Evolutionary conservation across 768 basidiomycete species (phyloP), one percentile per base, ranked within the genome.

Genomic region (Trametes cingulata): DNA sequence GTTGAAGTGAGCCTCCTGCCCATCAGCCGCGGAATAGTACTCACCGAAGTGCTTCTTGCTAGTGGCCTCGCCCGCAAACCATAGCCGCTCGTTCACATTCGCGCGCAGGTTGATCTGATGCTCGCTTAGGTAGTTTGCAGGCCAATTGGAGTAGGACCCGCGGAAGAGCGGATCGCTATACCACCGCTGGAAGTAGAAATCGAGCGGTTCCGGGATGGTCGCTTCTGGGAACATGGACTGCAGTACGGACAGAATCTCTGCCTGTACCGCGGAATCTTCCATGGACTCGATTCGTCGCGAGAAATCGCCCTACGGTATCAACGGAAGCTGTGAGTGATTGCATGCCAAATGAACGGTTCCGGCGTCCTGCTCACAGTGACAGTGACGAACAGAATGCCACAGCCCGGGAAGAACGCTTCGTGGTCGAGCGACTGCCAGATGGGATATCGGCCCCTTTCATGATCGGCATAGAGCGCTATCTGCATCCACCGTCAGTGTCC

Each of bases 131-230:
- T 86, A 87, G 3, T 83, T 78, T 0, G 88, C 77, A 0, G 86
- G 87, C 86, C 86, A 89, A 60, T 87, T 90, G 20, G 83, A 84
- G 64, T 85, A 90, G 3, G 85, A 83, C 4, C 85, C 85, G 20
- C 85, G 77, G 69, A 77, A 84, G 27, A 73, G 72, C 3, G 80
- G 78, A 65, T 88, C 77, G 13, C 71, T 69, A 46, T 75, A 64
- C 88, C 88, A 90, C 3, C 77, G 71, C 3, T 80, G 78, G 62
- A 84, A 80, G 66, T 77, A 77, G 68, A 90, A 83, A 29, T 78
- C 83, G 6, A 75, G 63, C 0, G 88, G 86, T 3, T 79, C 77
- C 6, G 86, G 86, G 12, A 89, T 75, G 3, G 73, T 75, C 50
- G 72, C 72, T 53, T 81, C 73, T 2, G 83, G 85, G 70, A 76